phyloP scores from a whole-genome alignment of 441 rosid genomes.

The Gossypium laxum region DNA sequence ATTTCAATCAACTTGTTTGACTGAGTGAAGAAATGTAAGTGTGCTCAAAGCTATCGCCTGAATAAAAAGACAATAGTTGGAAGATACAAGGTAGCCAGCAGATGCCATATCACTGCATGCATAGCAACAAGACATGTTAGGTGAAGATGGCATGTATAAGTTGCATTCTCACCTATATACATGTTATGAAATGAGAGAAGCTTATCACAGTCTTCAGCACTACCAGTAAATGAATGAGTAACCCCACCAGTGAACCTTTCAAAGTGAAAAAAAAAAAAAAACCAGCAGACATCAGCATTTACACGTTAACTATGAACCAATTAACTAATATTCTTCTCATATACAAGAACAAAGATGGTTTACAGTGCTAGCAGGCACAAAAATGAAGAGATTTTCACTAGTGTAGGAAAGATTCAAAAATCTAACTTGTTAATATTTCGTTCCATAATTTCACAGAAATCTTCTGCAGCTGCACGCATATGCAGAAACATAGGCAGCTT shows the following conservation, averaged over 20 bases:
- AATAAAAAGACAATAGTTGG: not conserved
- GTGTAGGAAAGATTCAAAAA: not conserved
- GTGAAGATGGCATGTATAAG: not conserved
- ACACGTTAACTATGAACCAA: not conserved
- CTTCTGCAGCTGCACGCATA: constrained; percentile 87
- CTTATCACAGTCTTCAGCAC: constrained; percentile 56
- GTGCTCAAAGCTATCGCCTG: not conserved
- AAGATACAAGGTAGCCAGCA: not conserved
- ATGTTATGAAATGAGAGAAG: constrained; percentile 61
- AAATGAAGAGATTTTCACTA: not conserved
- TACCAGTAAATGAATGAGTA: constrained; percentile 85
- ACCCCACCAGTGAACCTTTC: constrained; percentile 70
- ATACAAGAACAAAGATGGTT: not conserved
- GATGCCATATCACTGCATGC: not conserved
- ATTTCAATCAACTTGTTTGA: not conserved
- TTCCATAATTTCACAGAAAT: constrained; percentile 74
- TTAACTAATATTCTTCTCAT: not conserved
- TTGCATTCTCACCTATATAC: constrained; percentile 51
- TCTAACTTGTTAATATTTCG: constrained; percentile 57
- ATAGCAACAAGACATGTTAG: not conserved
- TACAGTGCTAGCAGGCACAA: not conserved
- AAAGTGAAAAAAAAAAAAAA: not conserved
- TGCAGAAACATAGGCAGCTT: constrained; percentile 91
- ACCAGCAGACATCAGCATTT: not conserved
- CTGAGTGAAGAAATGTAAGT: not conserved